phyloP scores from a whole-genome alignment of 2,329 filamentous ascomycete genomes.

The Sphaerulina musiva region DNA sequence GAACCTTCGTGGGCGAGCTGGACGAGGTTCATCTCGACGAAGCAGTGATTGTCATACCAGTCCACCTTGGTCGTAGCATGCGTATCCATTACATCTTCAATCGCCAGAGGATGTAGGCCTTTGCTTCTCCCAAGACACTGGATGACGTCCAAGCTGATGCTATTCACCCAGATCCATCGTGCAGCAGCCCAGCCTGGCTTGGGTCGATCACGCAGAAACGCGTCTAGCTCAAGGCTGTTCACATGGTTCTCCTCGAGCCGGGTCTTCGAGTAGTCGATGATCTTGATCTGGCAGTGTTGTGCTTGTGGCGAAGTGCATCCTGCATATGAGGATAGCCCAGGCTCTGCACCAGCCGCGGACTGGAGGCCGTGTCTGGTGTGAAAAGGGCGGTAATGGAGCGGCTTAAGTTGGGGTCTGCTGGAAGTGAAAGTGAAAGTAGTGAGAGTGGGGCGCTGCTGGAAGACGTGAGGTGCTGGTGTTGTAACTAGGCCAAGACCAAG shows the following conservation, averaged over 20 bases:
- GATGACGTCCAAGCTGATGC: conserved; percentile 86
- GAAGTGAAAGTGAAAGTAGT: too few species aligned
- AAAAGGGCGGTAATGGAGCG: not conserved
- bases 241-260: conserved; percentile 56
- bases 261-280: conserved; percentile 75
- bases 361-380: conserved; percentile 12
- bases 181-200: conserved; percentile 68
- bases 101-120: conserved; percentile 69
- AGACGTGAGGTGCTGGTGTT: not conserved
- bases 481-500: not conserved
- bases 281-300: conserved; percentile 63
- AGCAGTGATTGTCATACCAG: conserved; percentile 61
- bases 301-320: conserved; percentile 13
- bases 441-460: not conserved
- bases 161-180: conserved; percentile 92
- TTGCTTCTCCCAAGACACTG: conserved; percentile 69
- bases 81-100: conserved; percentile 82
- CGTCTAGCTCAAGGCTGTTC: conserved; percentile 61
- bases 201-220: conserved; percentile 57
- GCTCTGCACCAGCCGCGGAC: conserved; percentile 20
- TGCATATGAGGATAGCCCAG: conserved; percentile 21
- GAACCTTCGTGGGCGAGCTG: conserved; percentile 64
- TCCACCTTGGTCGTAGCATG: conserved; percentile 81
- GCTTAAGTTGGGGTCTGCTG: not conserved
- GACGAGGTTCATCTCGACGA: conserved; percentile 48